Evolutionary conservation across 2,329 filamentous ascomycete genomes (phyloP).

Genomic region (Calonectria hawksworthii): DNA sequence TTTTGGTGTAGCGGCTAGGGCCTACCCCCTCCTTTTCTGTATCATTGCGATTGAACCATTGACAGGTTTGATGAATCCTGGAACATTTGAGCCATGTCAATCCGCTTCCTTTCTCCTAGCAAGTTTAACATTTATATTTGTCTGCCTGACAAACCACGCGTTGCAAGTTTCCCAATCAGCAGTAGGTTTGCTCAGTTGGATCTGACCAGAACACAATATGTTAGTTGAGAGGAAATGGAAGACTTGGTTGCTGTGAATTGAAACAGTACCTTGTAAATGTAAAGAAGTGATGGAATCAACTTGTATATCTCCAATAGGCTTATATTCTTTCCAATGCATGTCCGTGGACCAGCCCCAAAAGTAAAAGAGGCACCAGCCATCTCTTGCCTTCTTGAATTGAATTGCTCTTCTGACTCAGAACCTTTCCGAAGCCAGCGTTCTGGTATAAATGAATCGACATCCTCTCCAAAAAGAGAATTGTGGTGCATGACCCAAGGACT

Average conservation of each 20-base stretch:
- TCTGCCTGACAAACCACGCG: conserved; percentile 73
- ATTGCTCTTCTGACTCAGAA: not conserved
- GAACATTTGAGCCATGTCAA: not conserved
- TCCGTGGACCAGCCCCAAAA: conserved; percentile 78
- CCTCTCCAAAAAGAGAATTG: conserved; percentile 75
- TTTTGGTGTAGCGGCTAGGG: no score
- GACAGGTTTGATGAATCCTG: no score
- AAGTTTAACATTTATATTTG: conserved; percentile 60
- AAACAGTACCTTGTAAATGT: conserved; percentile 27
- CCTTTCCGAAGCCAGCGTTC: conserved; percentile 73
- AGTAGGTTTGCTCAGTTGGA: conserved; percentile 64
- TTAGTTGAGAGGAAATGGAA: no score
- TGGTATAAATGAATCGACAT: conserved; percentile 75
- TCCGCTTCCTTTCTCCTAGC: not conserved
- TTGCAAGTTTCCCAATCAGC: conserved; percentile 71
- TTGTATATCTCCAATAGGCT: conserved; percentile 74
- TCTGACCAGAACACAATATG: conserved; percentile 49
- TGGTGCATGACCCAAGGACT: conserved; percentile 80
- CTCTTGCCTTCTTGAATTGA: not conserved
- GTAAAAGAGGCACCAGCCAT: conserved; percentile 54
- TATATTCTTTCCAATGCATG: conserved; percentile 78
- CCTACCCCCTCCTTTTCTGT: no score
- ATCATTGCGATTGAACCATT: no score
- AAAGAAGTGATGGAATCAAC: conserved; percentile 59
- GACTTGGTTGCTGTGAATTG: no score